phyloP scores from a whole-genome alignment of 2,329 filamentous ascomycete genomes.

The Xylaria sp. region DNA sequence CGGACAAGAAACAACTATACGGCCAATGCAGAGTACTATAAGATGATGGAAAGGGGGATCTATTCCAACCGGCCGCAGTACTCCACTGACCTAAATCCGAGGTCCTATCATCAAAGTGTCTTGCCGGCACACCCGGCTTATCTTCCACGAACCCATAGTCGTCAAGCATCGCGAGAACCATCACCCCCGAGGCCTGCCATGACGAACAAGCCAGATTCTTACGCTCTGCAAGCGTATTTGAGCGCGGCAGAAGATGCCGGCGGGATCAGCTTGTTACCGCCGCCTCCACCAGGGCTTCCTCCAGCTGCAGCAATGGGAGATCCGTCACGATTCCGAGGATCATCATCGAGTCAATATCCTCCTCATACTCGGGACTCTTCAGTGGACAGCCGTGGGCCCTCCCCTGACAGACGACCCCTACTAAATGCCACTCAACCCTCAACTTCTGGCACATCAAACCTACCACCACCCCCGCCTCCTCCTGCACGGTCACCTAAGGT shows the following conservation, averaged over 20 bases:
- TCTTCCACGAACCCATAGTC: slow-evolving; percentile 54
- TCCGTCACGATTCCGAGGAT: slow-evolving; percentile 24
- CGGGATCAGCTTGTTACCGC: slow-evolving; percentile 30
- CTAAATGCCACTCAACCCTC: slow-evolving; percentile 11
- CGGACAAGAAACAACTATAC: slow-evolving; percentile 43
- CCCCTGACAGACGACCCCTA: slow-evolving; percentile 36
- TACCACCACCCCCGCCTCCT: slow-evolving; percentile 23
- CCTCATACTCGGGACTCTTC: slow-evolving; percentile 38
- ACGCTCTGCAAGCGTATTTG: slow-evolving; percentile 54
- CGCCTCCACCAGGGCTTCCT: slow-evolving; percentile 39
- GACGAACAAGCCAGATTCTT: slow-evolving; percentile 47
- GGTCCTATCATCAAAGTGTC: slow-evolving; percentile 45
- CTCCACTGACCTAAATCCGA: slow-evolving; percentile 45
- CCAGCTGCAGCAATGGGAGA: slow-evolving; percentile 30
- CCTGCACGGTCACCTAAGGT: slow-evolving; percentile 44
- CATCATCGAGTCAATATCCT: slow-evolving; percentile 25
- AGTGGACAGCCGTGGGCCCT: slow-evolving; percentile 35
- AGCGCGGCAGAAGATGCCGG: slow-evolving; percentile 46
- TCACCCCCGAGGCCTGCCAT: slow-evolving; percentile 37
- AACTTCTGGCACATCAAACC: slow-evolving; percentile 8
- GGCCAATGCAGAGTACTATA: slow-evolving; percentile 56
- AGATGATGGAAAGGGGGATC: slow-evolving; percentile 51
- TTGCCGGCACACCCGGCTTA: slow-evolving; percentile 64
- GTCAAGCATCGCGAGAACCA: slow-evolving; percentile 39
- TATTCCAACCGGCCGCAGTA: slow-evolving; percentile 41